Evolutionary conservation across 2,329 filamentous ascomycete genomes (phyloP).

Genomic region (Westerdykella ornata): DNA sequence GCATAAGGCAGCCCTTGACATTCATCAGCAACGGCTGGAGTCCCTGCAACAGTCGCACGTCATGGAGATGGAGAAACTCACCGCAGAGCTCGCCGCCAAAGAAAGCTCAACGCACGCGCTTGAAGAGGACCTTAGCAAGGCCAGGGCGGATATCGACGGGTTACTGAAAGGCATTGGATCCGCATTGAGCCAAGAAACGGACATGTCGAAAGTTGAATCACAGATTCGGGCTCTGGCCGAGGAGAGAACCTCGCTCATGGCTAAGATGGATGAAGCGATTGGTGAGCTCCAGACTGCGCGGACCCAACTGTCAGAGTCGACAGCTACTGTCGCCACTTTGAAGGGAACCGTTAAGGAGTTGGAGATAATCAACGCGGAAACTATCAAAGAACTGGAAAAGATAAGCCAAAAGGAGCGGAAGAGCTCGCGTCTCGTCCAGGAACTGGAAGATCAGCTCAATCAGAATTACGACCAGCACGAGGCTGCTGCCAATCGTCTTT

Average conservation of each 20-base stretch:
- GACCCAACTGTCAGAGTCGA: conserved; percentile 39
- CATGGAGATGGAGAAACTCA: conserved; percentile 47
- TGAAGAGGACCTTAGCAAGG: conserved; percentile 53
- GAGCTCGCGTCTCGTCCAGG: conserved; percentile 84
- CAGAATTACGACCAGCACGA: conserved; percentile 93
- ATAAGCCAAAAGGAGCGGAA: conserved; percentile 69
- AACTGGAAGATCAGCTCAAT: conserved; percentile 93
- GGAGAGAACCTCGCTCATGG: conserved; percentile 42
- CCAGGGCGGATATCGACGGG: conserved; percentile 54
- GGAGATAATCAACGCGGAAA: conserved; percentile 47
- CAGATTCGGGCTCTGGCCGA: conserved; percentile 41
- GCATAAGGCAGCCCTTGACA: conserved; percentile 50
- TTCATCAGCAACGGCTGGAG: conserved; percentile 49
- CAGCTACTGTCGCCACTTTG: conserved; percentile 35
- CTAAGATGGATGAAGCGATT: conserved; percentile 39
- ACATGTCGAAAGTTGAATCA: conserved; percentile 36
- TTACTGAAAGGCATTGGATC: conserved; percentile 58
- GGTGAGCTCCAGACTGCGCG: conserved; percentile 39
- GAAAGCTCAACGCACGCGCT: conserved; percentile 30
- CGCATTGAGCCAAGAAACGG: conserved; percentile 58
- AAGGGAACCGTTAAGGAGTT: conserved; percentile 43
- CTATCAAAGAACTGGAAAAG: conserved; percentile 51
- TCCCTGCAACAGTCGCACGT: conserved; percentile 50
- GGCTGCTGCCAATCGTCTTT: conserved; percentile 74
- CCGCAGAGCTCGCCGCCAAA: conserved; percentile 29